Base-by-base conservation (phyloP, 2,329 filamentous ascomycete genomes). In the Botrytis paeoniae region DNA sequence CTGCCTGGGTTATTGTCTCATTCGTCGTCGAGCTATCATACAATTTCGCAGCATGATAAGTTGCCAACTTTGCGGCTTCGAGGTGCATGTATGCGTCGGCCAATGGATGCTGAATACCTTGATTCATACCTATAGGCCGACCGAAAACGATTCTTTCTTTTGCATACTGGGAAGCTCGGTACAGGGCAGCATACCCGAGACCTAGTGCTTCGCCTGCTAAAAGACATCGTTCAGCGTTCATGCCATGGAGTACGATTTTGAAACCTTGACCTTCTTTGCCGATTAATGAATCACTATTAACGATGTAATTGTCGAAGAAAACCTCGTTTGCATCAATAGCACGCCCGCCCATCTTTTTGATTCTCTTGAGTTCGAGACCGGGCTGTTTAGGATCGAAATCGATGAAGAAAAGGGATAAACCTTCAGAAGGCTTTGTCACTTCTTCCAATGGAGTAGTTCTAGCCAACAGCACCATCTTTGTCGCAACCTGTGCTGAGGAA, bases 281-380 rank as follows among this genome's bases (percentile, higher is more conserved):
- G 60, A 97, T 88, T 0, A 95, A 83, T 0, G 89, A 85, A 59
- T 89, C 85, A 0, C 86, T 85, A 0, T 91, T 88, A 22, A 96
- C 88, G 6, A 82, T 81, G 81, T 95, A 97, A 76, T 91, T 88
- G 81, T 96, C 92, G 80, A 97, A 96, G 81, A 97, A 97, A 1
- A 97, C 91, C 79, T 96, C 92, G 77, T 97, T 97, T 0, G 93
- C 92, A 78, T 96, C 93, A 1, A 97, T 89, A 0, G 93, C 92
- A 20, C 92, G 85, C 0, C 93, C 92, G 14, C 94, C 94, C 93
- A 97, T 96, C 81, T 97, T 97, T 81, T 88, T 90, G 77, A 97
- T 97, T 79, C 84, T 88, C 61, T 88, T 89, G 79, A 96, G 84
- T 37, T 80, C 78, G 4, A 80, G 66, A 0, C 86, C 86, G 0